Percentiles rank a stretch among this genome's conserved stretches.
Evolutionary conservation across 2,329 filamentous ascomycete genomes (phyloP).

Genomic region (Amylocarpus encephaloides): DNA sequence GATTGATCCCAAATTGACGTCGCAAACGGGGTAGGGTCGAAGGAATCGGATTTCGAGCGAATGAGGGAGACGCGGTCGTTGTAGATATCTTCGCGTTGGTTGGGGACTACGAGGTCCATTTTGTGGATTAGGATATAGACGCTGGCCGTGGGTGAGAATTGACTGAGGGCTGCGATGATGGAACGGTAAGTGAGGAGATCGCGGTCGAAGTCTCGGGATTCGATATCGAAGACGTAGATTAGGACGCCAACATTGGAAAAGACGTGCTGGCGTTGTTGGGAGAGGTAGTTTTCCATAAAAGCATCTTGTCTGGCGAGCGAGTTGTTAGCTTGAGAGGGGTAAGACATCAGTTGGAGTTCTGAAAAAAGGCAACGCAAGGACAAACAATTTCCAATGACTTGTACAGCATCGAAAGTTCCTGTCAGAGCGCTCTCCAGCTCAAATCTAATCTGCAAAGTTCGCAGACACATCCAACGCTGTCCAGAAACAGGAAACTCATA

Average conservation of each 20-base stretch:
- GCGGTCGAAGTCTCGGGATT: conserved; percentile 87
- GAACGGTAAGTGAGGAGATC: conserved; percentile 89
- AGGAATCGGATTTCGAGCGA: conserved; percentile 64
- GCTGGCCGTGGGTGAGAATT: conserved; percentile 74
- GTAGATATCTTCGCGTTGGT: conserved; percentile 74
- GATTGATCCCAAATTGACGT: conserved; percentile 99
- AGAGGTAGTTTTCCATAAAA: conserved; percentile 98
- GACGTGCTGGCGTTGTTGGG: conserved; percentile 89
- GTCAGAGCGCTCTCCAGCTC: neutral
- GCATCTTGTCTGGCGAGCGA: conserved; percentile 82
- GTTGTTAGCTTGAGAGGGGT: conserved; percentile 16
- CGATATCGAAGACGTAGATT: conserved; percentile 99
- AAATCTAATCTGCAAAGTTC: neutral
- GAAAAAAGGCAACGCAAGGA: neutral
- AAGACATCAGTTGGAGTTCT: neutral
- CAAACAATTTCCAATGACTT: neutral
- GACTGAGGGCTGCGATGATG: conserved; percentile 80
- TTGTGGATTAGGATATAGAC: conserved; percentile 98
- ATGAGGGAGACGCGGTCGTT: conserved; percentile 76
- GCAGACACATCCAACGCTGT: neutral
- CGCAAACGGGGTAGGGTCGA: conserved; percentile 81
- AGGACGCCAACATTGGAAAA: conserved; percentile 95
- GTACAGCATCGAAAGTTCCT: neutral
- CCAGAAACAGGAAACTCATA: conserved; percentile 6
- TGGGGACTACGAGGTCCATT: conserved; percentile 87